A percentile compares a stretch with the other conserved stretches of the same genome.
Conservation (phyloP, 2,329 filamentous ascomycete species). For the Fusarium nodosum region DNA sequence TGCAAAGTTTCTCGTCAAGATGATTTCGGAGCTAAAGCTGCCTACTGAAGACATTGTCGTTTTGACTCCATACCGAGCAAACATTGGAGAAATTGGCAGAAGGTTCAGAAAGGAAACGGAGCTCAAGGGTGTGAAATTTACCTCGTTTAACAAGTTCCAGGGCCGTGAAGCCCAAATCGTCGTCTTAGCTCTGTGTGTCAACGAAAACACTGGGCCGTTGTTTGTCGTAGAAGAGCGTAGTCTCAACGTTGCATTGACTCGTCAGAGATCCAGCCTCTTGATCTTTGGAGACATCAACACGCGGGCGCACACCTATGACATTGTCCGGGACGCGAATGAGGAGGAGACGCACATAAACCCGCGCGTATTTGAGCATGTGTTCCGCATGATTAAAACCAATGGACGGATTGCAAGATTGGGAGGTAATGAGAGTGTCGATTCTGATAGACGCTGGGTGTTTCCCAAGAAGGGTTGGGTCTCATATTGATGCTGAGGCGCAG, state of each 20-base stretch:
- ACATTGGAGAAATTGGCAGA: not conserved
- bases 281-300: slow-evolving; percentile 12
- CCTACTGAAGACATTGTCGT: not conserved
- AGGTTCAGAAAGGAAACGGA: not conserved
- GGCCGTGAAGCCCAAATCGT: slow-evolving; percentile 5
- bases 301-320: too few relatives aligned
- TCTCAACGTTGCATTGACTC: slow-evolving; percentile 11
- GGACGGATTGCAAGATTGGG: not conserved
- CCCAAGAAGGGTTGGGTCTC: too few relatives aligned
- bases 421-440: not conserved
- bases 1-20: not conserved
- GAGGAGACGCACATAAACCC: not conserved
- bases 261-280: slow-evolving; percentile 7
- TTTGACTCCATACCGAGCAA: slow-evolving; percentile 3
- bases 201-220: accelerated
- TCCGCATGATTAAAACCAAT: not conserved
- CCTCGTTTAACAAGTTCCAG: slow-evolving; percentile 3
- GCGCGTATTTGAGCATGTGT: not conserved
- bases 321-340: too few relatives aligned
- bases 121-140: accelerated
- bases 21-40: not conserved
- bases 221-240: accelerated
- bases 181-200: not conserved
- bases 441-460: not conserved
- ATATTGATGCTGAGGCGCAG: not conserved